Evolutionary conservation across 1,139 yeast genomes (phyloP).

Genomic region (Yamadazyma epiphylla): DNA sequence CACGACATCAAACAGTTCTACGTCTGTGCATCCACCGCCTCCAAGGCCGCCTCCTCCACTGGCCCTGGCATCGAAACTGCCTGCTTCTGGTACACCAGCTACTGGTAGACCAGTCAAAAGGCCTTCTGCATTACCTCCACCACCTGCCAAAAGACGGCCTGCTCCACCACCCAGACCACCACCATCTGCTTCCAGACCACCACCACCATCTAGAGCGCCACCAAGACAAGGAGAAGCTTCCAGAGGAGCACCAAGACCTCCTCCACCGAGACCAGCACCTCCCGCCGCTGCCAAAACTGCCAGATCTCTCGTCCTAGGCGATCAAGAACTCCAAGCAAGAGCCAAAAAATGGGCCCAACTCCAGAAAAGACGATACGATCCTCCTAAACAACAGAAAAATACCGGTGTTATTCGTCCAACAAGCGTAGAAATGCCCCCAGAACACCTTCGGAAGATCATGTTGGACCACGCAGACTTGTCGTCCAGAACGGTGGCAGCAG

Average conservation of each 20-base stretch:
- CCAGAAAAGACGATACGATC: conserved; percentile 53
- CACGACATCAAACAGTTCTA: not conserved
- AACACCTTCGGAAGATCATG: conserved; percentile 83
- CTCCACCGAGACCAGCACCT: conserved; percentile 11
- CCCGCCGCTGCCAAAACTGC: conserved; percentile 7
- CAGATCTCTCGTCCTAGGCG: conserved; percentile 8
- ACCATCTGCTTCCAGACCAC: conserved; percentile 6
- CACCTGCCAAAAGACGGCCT: too few species aligned
- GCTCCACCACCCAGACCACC: conserved; percentile 14
- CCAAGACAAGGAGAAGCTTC: too few species aligned
- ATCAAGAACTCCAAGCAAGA: conserved; percentile 32
- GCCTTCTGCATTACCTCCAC: too few species aligned
- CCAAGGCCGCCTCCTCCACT: not conserved
- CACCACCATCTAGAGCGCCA: conserved; percentile 17
- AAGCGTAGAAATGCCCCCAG: conserved; percentile 90
- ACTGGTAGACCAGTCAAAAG: too few species aligned
- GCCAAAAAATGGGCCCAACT: conserved; percentile 62
- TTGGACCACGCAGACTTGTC: conserved; percentile 85
- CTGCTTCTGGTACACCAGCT: too few species aligned
- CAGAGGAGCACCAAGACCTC: conserved; percentile 17
- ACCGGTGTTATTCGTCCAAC: conserved; percentile 51
- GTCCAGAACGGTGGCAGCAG: conserved; percentile 75
- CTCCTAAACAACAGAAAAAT: conserved; percentile 19
- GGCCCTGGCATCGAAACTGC: too few species aligned
- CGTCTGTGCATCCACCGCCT: not conserved